phyloP scores from a whole-genome alignment of 2,329 filamentous ascomycete genomes.

The Ophiostoma sp. region DNA sequence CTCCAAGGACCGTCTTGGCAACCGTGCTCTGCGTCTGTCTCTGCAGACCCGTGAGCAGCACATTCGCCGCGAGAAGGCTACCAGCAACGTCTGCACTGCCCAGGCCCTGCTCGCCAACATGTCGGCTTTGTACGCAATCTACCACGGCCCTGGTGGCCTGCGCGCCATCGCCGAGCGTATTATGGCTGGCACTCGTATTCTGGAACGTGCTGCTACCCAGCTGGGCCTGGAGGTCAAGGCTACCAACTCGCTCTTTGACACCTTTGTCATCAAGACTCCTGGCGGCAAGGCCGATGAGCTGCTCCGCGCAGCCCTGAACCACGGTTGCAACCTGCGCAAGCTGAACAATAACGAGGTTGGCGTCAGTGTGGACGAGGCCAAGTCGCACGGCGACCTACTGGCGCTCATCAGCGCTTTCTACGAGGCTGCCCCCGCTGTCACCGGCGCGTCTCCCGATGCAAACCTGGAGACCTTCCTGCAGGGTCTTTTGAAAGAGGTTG shows the following conservation, averaged over 20 bases:
- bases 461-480: slow-evolving; percentile 32
- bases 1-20: slow-evolving; percentile 82
- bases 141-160: slow-evolving; percentile 81
- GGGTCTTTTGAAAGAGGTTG: slow-evolving; percentile 35
- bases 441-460: neutral
- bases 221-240: slow-evolving; percentile 53
- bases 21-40: slow-evolving; percentile 73
- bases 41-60: slow-evolving; percentile 94
- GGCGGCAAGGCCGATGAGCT: slow-evolving; percentile 40
- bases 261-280: slow-evolving; percentile 59
- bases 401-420: slow-evolving; percentile 24
- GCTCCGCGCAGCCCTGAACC: slow-evolving; percentile 46
- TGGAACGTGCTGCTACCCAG: slow-evolving; percentile 59
- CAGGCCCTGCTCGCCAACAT: slow-evolving; percentile 93
- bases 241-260: slow-evolving; percentile 57
- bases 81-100: slow-evolving; percentile 94
- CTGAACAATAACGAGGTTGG: slow-evolving; percentile 48
- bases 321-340: slow-evolving; percentile 55
- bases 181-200: slow-evolving; percentile 62
- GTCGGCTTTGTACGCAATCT: slow-evolving; percentile 89
- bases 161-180: slow-evolving; percentile 76
- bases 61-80: slow-evolving; percentile 92
- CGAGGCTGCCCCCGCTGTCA: slow-evolving; percentile 17
- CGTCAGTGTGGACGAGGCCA: slow-evolving; percentile 69
- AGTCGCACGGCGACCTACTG: slow-evolving; percentile 30